Evolutionary conservation across 73 alveolate genomes (phyloP), one percentile per base, ranked within the genome.

Genomic region (Paramecium biaurelia): DNA sequence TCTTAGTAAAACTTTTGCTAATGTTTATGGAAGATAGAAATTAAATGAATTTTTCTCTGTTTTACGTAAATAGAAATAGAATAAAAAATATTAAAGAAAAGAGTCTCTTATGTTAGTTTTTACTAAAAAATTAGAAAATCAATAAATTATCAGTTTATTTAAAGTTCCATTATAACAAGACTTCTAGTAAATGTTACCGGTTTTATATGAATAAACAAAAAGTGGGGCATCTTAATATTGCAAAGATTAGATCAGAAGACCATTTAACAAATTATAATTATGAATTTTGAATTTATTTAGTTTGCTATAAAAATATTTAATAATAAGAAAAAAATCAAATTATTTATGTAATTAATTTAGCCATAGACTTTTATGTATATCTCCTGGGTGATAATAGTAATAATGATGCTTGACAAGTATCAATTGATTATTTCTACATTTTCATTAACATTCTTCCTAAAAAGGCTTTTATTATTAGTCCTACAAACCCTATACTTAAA

Each of bases 351-450:
- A 63, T 63, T 24, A 63, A 63, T 63, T 63, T 63, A 21, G 82
- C 37, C 0, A 24, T 63, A 63, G 82, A 21, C 24, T 63, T 63
- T 63, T 23, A 32, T 28, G 82, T 63, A 5, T 63, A 63, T 10
- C 82, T 63, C 10, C 82, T 63, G 5, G 82, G 82, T 11, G 82
- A 63, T 26, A 63, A 15, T 32, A 63, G 10, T 63, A 63, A 32
- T 12, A 63, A 32, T 63, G 82, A 63, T 63, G 82, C 82, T 63
- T 63, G 45, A 24, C 82, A 63, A 11, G 82, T 63, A 32, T 63
- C 82, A 63, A 63, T 63, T 5, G 82, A 63, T 32, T 63, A 7
- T 63, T 63, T 63, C 43, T 63, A 63, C 23, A 63, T 28, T 63
- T 49, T 63, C 82, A 63, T 63, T 11, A 63, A 15, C 47, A 63